Percentiles rank a stretch among this genome's conserved stretches.
phyloP scores from a whole-genome alignment of 306 rosid genomes.

The Canavalia gladiata region DNA sequence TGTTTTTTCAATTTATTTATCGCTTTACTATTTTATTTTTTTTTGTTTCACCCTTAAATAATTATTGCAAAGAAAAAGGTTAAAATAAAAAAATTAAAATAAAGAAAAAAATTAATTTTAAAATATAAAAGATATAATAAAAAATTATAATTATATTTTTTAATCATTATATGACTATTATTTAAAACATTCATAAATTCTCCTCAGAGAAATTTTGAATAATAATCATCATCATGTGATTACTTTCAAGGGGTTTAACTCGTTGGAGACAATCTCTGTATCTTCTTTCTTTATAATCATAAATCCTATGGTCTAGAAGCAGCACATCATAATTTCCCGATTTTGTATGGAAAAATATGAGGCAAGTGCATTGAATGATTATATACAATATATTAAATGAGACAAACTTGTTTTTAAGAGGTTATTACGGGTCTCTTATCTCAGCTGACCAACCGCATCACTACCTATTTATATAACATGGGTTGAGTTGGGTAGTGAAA shows the following conservation, averaged over 20 bases:
- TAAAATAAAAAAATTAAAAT: no score
- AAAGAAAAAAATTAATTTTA: no score
- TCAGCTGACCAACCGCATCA: background rate
- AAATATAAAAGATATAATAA: no score
- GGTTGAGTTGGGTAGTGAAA: background rate
- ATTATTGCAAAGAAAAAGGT: no score
- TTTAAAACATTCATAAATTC: background rate
- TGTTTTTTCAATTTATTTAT: no score
- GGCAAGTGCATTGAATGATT: background rate
- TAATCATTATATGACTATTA: no score
- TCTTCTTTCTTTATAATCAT: background rate
- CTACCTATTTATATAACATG: background rate
- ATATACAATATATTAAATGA: background rate
- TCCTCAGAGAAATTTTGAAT: background rate
- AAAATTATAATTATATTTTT: no score
- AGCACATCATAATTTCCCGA: background rate
- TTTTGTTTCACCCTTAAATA: no score
- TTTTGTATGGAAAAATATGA: background rate
- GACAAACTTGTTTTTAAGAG: background rate
- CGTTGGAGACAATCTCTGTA: background rate
- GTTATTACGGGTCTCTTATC: background rate
- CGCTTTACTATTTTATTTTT: no score
- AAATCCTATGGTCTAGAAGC: background rate
- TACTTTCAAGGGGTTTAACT: background rate
- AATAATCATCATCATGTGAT: background rate